phyloP scores from a whole-genome alignment of 225 moss, liverwort and hornwort species.

The Polytrichum formosum region DNA sequence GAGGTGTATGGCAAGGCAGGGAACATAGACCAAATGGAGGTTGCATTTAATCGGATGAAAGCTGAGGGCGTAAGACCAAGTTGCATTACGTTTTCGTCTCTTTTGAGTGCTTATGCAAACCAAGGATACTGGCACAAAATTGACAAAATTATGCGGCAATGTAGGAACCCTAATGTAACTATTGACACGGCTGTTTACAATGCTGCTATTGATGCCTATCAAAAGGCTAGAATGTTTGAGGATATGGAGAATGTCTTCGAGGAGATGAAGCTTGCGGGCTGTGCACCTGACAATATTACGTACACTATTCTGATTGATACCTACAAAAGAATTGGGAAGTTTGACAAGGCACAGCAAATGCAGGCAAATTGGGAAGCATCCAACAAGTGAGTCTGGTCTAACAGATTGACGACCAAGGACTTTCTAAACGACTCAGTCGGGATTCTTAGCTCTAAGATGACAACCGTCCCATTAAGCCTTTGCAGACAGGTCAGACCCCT shows the following conservation, averaged over 20 bases:
- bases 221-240: slow-evolving; percentile 38
- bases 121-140: slow-evolving; percentile 47
- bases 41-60: slow-evolving; percentile 67
- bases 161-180: slow-evolving; percentile 52
- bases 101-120: slow-evolving; percentile 65
- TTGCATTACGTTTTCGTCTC: slow-evolving; percentile 60
- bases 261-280: slow-evolving; percentile 60
- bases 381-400: no score
- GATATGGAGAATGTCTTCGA: slow-evolving; percentile 54
- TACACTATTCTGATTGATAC: slow-evolving; percentile 55
- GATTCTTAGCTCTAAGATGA: no score
- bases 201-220: slow-evolving; percentile 64
- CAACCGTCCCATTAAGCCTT: no score
- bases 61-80: slow-evolving; percentile 59
- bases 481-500: no score
- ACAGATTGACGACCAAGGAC: no score
- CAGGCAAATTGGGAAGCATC: slow-evolving; percentile 29
- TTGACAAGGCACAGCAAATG: slow-evolving; percentile 31
- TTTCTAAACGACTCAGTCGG: no score
- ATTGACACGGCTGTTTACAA: slow-evolving; percentile 80
- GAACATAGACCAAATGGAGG: slow-evolving; percentile 61
- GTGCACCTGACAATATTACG: slow-evolving; percentile 60
- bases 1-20: slow-evolving; percentile 71
- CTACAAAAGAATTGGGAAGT: slow-evolving; percentile 44
- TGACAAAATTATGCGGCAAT: slow-evolving; percentile 77